Percentiles rank a stretch among this genome's conserved stretches.
Evolutionary conservation across 2,329 filamentous ascomycete species (phyloP).

Genomic region (Neofusicoccum laricinum): DNA sequence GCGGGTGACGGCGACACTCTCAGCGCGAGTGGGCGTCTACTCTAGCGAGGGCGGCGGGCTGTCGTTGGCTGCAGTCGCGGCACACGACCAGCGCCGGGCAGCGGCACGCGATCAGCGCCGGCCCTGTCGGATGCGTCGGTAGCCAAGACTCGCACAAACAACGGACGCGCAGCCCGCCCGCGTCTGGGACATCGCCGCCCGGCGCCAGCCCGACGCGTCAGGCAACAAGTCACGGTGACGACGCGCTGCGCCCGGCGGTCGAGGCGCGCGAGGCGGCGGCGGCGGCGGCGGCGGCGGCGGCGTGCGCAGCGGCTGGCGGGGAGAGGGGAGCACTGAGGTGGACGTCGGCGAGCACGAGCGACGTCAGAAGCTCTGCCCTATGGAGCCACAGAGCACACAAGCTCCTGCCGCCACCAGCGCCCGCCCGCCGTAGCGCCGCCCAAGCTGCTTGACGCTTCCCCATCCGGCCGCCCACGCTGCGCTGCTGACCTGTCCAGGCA

Average conservation of each 20-base stretch:
- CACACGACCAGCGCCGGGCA: neutral
- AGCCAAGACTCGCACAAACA: neutral
- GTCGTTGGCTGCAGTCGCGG: neutral
- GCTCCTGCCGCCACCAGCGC: neutral
- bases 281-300: too few species aligned
- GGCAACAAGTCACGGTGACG: too few species aligned
- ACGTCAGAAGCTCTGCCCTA: too few species aligned
- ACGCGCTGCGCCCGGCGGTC: too few species aligned
- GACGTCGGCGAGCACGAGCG: too few species aligned
- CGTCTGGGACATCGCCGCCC: too few species aligned
- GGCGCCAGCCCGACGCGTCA: too few species aligned
- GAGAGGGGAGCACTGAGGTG: too few species aligned
- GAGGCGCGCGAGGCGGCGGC: too few species aligned
- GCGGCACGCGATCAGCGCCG: neutral
- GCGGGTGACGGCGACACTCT: neutral
- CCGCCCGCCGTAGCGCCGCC: neutral
- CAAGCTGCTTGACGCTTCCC: neutral
- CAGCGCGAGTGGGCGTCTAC: neutral
- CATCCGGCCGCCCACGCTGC: neutral
- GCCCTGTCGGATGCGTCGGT: constrained; percentile 13
- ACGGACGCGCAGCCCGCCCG: neutral
- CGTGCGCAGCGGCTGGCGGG: neutral
- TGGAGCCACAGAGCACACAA: too few species aligned
- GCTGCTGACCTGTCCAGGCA: neutral
- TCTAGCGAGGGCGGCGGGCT: neutral